A percentile compares a stretch with the other conserved stretches of the same genome.
Conservation (phyloP, 164 flowering plant genomes). For the Nymphaea thermarum region DNA sequence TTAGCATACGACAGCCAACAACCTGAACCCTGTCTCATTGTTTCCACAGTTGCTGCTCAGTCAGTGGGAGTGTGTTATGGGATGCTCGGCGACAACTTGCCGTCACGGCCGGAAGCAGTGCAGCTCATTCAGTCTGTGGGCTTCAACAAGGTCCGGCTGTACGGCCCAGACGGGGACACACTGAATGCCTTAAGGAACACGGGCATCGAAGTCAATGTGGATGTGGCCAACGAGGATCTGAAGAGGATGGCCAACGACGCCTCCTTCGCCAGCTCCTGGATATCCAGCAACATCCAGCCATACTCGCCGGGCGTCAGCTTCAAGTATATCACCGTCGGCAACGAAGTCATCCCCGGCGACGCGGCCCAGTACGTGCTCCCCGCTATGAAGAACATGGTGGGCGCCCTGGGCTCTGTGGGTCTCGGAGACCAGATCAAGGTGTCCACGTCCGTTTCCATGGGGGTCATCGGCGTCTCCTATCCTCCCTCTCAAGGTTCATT, state of each 20-base stretch:
- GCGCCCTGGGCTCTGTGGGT: constrained; percentile 17
- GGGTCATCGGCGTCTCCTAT: constrained; percentile 7
- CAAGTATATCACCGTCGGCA: constrained; percentile 35
- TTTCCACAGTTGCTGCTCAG: too few species aligned
- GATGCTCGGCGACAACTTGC: constrained; percentile 29
- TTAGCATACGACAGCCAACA: too few species aligned
- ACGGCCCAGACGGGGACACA: too few species aligned
- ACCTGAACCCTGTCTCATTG: too few species aligned
- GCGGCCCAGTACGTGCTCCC: constrained; percentile 21
- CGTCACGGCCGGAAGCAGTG: constrained; percentile 18
- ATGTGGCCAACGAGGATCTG: too few species aligned
- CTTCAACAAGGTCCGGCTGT: too few species aligned
- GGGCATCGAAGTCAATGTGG: too few species aligned
- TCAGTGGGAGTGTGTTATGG: too few species aligned
- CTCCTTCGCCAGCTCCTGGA: constrained; percentile 11
- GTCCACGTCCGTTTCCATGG: constrained; percentile 12
- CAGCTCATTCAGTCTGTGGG: constrained; percentile 3
- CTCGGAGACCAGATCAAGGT: constrained; percentile 19
- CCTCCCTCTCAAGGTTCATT: constrained; percentile 28
- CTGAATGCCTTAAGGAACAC: too few species aligned
- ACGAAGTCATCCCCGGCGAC: constrained; percentile 25
- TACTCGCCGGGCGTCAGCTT: constrained; percentile 20
- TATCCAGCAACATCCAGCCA: constrained; percentile 19
- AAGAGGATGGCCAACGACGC: too few species aligned
- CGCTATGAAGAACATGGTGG: constrained; percentile 21